Percentiles rank a stretch among this genome's conserved stretches.
Evolutionary conservation across 345 rosid species (phyloP).

Genomic region (Populus tremula): DNA sequence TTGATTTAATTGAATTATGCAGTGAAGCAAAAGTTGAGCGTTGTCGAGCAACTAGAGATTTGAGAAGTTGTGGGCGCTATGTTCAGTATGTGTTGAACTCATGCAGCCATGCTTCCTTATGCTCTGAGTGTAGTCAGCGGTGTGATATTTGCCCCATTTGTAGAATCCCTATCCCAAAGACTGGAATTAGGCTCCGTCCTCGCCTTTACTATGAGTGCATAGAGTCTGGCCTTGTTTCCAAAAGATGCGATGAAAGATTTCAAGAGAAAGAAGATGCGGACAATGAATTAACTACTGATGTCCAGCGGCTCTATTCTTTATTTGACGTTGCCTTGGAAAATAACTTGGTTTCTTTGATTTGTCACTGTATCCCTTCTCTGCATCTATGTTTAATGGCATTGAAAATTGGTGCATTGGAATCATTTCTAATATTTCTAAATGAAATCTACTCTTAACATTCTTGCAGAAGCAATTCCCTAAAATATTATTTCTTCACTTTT

Average conservation of each 20-base stretch:
- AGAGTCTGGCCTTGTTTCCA: constrained; percentile 76
- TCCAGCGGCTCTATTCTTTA: constrained; percentile 78
- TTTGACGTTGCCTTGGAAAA: constrained; percentile 89
- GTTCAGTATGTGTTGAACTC: constrained; percentile 64
- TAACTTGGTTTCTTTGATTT: constrained; percentile 74
- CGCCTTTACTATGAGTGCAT: constrained; percentile 82
- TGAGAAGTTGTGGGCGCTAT: constrained; percentile 77
- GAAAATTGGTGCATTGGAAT: not conserved
- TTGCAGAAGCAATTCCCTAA: not conserved
- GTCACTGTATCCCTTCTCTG: constrained; percentile 78
- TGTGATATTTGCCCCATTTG: constrained; percentile 91
- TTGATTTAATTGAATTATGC: constrained; percentile 68
- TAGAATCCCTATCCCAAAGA: constrained; percentile 48
- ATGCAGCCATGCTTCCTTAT: constrained; percentile 92
- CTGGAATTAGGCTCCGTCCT: constrained; percentile 39
- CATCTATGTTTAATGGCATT: not conserved
- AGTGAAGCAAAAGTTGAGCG: constrained; percentile 82
- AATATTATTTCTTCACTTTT: not conserved
- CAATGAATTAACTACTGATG: constrained; percentile 58
- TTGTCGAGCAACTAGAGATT: constrained; percentile 93
- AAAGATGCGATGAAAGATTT: constrained; percentile 50
- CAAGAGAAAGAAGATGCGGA: constrained; percentile 58
- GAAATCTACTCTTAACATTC: not conserved
- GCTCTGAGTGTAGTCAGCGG: constrained; percentile 76
- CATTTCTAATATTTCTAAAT: not conserved